phyloP scores from a whole-genome alignment of 2,329 filamentous ascomycete genomes.

The Colletotrichum karsti region DNA sequence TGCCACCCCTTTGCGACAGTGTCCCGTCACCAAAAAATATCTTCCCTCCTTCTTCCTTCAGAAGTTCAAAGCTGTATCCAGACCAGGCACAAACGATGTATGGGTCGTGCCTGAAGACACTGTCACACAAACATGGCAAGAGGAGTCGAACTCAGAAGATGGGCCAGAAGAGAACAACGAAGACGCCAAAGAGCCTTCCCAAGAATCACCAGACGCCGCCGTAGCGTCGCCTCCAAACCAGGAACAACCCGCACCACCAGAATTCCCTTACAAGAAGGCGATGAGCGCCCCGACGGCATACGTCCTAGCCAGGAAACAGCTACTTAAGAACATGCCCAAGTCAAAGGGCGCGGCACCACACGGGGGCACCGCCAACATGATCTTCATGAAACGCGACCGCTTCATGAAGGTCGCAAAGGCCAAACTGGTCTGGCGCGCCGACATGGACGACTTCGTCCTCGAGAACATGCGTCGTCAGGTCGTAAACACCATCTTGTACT shows the following conservation, averaged over 20 bases:
- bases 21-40: slow-evolving; percentile 52
- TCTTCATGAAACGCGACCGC: slow-evolving; percentile 10
- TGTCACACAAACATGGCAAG: neutral
- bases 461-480: slow-evolving; percentile 57
- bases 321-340: slow-evolving; percentile 33
- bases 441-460: slow-evolving; percentile 65
- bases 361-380: slow-evolving; percentile 17
- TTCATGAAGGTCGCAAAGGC: neutral
- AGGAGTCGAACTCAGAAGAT: neutral
- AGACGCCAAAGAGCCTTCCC: neutral
- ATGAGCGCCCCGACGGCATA: neutral
- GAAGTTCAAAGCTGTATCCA: slow-evolving; percentile 62
- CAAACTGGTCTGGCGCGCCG: slow-evolving; percentile 53
- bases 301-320: slow-evolving; percentile 22
- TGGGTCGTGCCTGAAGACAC: slow-evolving; percentile 63
- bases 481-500: slow-evolving; percentile 53
- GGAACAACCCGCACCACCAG: neutral
- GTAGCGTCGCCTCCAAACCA: too few relatives aligned
- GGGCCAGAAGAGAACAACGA: neutral
- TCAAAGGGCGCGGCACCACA: neutral
- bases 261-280: neutral
- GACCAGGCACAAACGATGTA: slow-evolving; percentile 59
- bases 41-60: slow-evolving; percentile 72
- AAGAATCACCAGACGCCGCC: neutral
- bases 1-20: slow-evolving; percentile 66